Evolutionary conservation across 1,284 basidiomycete genomes (phyloP), one percentile per base, ranked within the genome.

Genomic region (Mycosarcoma mackinlayi): DNA sequence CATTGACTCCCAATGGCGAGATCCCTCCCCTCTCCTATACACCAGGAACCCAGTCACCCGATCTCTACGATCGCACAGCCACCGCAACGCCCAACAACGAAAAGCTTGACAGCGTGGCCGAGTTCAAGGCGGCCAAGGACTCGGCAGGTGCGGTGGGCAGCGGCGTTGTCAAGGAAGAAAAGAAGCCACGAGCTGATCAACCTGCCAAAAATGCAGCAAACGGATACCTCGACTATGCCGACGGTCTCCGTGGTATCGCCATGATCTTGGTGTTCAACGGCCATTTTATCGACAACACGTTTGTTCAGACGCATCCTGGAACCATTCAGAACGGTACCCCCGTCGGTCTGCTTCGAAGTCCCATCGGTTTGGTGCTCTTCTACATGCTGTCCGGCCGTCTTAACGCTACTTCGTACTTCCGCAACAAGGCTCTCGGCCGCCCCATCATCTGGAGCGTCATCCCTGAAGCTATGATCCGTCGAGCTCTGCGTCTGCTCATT

Each of bases 301-400:
- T 83, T 73, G 63, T 79, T 19, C 67, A 72, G 34, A 73, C 75
- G 14, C 76, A 82, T 57, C 83, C 83, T 4, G 73, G 73, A 13
- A 78, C 78, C 0, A 75, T 84, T 30, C 69, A 77, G 40, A 76
- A 79, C 44, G 83, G 83, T 31, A 80, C 76, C 6, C 69, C 80
- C 18, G 66, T 79, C 42, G 83, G 60, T 31, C 34, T 70, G n/a
- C 46, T 70, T 6, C 45, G 64, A 14, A 53, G 44, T 40, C 66
- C 56, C 11, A 64, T 68, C 19, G 63, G 69, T n/a, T 28, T 61
- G 39, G 48, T 57, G 5, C 49, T 57, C 45, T 56, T 67, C 75
- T 84, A 83, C 71, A 72, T 84, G 47, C 76, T 84, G 33, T 82
- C 82, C 38, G 83, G 83, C 44, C 81, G 83, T 39, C 81, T 84